phyloP scores from a whole-genome alignment of 139 green algal genomes.

The Diplosphaera chodatii region DNA sequence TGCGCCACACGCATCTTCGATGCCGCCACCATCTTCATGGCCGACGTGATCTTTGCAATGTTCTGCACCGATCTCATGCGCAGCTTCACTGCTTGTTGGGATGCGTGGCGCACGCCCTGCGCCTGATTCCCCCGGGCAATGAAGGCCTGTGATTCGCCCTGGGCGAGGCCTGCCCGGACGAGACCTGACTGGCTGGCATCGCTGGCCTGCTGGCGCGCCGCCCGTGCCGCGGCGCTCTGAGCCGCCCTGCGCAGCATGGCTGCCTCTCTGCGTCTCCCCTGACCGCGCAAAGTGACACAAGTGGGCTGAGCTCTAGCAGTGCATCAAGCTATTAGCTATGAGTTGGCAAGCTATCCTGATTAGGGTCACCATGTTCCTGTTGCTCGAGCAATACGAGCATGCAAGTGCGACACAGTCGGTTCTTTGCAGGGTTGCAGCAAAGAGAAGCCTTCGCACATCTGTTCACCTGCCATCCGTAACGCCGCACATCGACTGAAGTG shows the following conservation, averaged over 20 bases:
- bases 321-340: too few species aligned
- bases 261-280: too few species aligned
- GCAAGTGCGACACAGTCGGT: too few species aligned
- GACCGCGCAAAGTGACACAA: too few species aligned
- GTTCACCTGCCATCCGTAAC: too few species aligned
- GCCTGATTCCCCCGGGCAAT: not conserved
- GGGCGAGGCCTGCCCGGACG: not conserved
- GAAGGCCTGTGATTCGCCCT: not conserved
- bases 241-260: not conserved
- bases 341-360: too few species aligned
- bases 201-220: not conserved
- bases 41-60: slow-evolving; percentile 99
- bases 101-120: slow-evolving; percentile 2
- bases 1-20: slow-evolving; percentile 93
- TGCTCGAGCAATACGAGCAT: too few species aligned
- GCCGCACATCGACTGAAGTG: too few species aligned
- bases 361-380: too few species aligned
- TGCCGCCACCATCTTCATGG: slow-evolving; percentile 99
- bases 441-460: too few species aligned
- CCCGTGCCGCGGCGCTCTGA: not conserved
- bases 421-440: too few species aligned
- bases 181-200: not conserved
- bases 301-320: too few species aligned
- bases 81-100: slow-evolving; percentile 75
- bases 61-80: slow-evolving; percentile 96